A percentile compares a stretch with the other conserved stretches of the same genome.
Conservation (phyloP, 2,329 filamentous ascomycete species). For the Ceratocystis diversiconidia region DNA sequence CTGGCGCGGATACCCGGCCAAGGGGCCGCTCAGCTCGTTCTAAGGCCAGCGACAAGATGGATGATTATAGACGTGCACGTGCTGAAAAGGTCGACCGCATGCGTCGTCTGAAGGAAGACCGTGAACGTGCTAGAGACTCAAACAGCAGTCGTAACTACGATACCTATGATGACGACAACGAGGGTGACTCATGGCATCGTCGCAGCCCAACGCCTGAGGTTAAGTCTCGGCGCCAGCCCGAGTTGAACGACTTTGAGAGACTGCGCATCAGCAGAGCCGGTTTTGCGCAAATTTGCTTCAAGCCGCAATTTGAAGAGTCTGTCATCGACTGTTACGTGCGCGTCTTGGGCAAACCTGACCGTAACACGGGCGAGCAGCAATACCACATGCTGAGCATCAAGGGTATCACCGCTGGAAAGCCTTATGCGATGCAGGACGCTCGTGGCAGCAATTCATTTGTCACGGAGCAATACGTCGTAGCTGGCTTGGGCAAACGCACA, state of each 20-base stretch:
- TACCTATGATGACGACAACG: conserved; percentile 53
- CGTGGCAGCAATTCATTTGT: conserved; percentile 52
- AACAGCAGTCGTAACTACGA: conserved; percentile 35
- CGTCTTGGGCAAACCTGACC: conserved; percentile 67
- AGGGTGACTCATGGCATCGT: conserved; percentile 62
- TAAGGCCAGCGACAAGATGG: conserved; percentile 25
- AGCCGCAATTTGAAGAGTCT: conserved; percentile 71
- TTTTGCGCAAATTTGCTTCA: conserved; percentile 86
- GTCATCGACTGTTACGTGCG: conserved; percentile 77
- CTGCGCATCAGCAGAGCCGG: conserved; percentile 71
- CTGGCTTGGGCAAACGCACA: conserved; percentile 69
- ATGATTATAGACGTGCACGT: conserved; percentile 47
- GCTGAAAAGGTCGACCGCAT: conserved; percentile 52
- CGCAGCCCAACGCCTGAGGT: conserved; percentile 41
- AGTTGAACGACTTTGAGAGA: conserved; percentile 69
- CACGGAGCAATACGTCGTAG: conserved; percentile 72
- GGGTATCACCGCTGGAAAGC: conserved; percentile 66
- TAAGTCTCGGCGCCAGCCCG: conserved; percentile 40
- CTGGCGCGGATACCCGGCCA: conserved; percentile 50
- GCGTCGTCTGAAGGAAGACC: conserved; percentile 48
- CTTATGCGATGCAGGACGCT: conserved; percentile 70
- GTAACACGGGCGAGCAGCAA: conserved; percentile 54
- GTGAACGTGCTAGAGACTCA: conserved; percentile 32
- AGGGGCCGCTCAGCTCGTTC: conserved; percentile 37
- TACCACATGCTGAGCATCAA: conserved; percentile 53